Percentiles rank a stretch among this genome's conserved stretches.
These are phyloP conservation scores for Sphagnum tenellum DNA, from an alignment of 225 moss, liverwort and hornwort species.

Conservation along the genomic window DNA sequence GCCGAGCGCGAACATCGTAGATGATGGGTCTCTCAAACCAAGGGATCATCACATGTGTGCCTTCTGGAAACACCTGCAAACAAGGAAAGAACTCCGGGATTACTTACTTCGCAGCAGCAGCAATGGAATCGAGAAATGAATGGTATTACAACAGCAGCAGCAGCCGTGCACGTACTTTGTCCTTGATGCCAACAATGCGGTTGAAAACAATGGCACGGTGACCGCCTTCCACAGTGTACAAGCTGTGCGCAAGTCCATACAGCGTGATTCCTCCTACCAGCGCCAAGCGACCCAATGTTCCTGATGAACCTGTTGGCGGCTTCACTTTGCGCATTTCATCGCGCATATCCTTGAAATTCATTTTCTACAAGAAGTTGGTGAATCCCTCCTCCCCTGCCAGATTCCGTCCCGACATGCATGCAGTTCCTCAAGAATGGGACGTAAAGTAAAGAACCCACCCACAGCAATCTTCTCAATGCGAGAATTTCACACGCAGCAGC, in stretches of 20 bases:
- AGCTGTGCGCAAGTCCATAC: conserved; percentile 71
- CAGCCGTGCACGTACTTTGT: conserved; percentile 20
- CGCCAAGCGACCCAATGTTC: conserved; percentile 46
- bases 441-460: no score
- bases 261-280: conserved; percentile 64
- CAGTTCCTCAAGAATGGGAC: no score
- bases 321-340: conserved; percentile 71
- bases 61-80: conserved; percentile 77
- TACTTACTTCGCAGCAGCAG: no score
- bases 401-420: no score
- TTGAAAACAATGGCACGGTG: conserved; percentile 96
- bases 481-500: no score
- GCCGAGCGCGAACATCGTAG: conserved; percentile 78
- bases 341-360: conserved; percentile 53
- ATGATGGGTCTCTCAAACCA: conserved; percentile 93
- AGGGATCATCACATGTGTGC: conserved; percentile 87
- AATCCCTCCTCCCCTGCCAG: no score
- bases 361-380: conserved; percentile 2
- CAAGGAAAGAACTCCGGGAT: neutral
- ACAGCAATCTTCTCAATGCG: no score
- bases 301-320: conserved; percentile 66
- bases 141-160: no score
- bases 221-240: conserved; percentile 94
- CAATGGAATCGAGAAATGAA: no score
- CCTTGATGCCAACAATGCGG: conserved; percentile 79